Evolutionary conservation across 2,329 filamentous ascomycete species (phyloP), one percentile per base, ranked within the genome.

Genomic region (Ascochyta pisi): DNA sequence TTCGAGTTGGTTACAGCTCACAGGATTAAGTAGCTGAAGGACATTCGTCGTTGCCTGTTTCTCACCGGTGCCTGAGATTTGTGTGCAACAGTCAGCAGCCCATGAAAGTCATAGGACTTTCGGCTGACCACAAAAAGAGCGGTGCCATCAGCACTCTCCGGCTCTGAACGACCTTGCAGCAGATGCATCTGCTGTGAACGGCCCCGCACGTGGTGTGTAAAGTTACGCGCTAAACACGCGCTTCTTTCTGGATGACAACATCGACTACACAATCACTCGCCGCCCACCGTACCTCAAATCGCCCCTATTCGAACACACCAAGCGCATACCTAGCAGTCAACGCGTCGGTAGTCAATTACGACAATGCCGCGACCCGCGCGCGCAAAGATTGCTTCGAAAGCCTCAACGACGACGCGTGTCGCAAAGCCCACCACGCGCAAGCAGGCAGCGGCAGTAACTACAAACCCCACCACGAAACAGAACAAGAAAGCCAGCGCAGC

Each of bases 331-430:
- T 27, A 19, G 35, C 26, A 31, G 24, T n/a, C 24, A 46, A 52
- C 44, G 29, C 35, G 38, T 41, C 27, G 26, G 23, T 44, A 37
- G 45, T 44, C 45, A 16, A 26, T 29, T 48, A 37, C 49, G 55
- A 64, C 58, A 41, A 77, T 76, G 74, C 73, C 73, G 56, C 73
- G 73, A 56, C 73, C 73, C 37, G 71, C 69, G 53, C 66, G 73
- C 56, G 64, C 73, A 23, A 77, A 75, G 63, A 63, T 74, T 67
- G 68, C 69, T 65, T 74, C 69, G 9, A 57, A 57, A 44, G 44
- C 50, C 39, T 43, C 57, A 27, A 57, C 62, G 33, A 42, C 61
- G 35, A 58, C 66, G 58, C 71, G 71, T 64, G 69, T 70, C 67
- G 63, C 64, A 42, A 69, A 69, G 57, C 46, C 64, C 54, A 62